Evolutionary conservation across 2,329 filamentous ascomycete genomes (phyloP).

Genomic region (Beauveria scarabaeidicola): DNA sequence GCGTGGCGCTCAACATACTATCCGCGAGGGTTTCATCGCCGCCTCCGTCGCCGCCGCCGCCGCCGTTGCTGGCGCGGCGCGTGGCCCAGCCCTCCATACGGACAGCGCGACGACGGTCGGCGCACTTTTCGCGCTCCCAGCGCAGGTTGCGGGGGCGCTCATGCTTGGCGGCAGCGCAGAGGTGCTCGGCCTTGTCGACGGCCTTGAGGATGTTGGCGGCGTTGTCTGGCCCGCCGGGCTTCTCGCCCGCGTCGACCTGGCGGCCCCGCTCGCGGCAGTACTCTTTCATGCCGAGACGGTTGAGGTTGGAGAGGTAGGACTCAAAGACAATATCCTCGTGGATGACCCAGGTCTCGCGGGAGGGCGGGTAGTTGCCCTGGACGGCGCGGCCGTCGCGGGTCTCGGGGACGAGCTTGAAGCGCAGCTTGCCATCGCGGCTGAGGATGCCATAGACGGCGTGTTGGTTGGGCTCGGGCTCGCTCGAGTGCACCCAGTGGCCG

Average conservation of each 20-base stretch:
- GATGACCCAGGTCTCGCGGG: conserved; percentile 9
- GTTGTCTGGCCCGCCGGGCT: not conserved
- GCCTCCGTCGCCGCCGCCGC: not conserved
- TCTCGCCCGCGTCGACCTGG: conserved; percentile 4
- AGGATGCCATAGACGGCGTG: conserved; percentile 12
- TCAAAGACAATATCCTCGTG: conserved; percentile 9
- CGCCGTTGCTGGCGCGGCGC: not conserved
- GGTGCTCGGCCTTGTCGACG: conserved; percentile 8
- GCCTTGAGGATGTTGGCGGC: conserved; percentile 11
- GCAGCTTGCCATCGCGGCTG: conserved; percentile 11
- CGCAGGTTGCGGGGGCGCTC: conserved; percentile 9
- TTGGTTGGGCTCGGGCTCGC: conserved; percentile 11
- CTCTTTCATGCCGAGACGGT: conserved; percentile 11
- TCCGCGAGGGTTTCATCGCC: not conserved
- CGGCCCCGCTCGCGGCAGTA: conserved; percentile 10
- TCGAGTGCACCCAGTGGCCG: conserved; percentile 10
- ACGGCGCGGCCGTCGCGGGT: conserved; percentile 7
- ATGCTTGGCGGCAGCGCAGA: conserved; percentile 1
- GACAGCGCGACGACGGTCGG: conserved; percentile 4
- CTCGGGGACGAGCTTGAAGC: conserved; percentile 11
- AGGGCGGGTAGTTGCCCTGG: conserved; percentile 2
- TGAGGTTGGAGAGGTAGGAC: conserved; percentile 8
- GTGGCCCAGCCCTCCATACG: conserved; percentile 6
- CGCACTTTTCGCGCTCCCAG: conserved; percentile 11
- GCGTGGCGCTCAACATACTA: not conserved